Base-by-base conservation (phyloP, 805 yeast genomes). In the Ogataea saltuana region DNA sequence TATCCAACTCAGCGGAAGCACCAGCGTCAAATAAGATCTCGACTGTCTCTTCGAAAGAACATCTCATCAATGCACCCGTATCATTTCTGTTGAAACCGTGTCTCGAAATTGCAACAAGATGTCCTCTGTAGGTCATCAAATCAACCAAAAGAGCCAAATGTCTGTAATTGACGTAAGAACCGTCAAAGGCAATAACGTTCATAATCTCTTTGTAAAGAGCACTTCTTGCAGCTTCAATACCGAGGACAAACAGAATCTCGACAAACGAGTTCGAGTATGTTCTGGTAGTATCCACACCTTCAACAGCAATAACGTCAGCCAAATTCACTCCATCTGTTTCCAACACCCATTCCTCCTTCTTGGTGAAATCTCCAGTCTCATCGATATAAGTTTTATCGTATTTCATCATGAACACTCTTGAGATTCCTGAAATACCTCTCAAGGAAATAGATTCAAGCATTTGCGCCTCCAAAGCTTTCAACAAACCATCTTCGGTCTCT, bases 31-130 rank as follows among this genome's bases (percentile, higher is more conserved):
- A 80, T 64, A 93, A 71, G 60, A 93, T 93, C 70, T 93, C 99
- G 31, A 93, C 99, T 6, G 99, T 93, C 68, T 93, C 99, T 71
- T 93, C 99, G 73, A 93, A 93, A 32, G 99, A 91, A 74, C 97
- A 93, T 70, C 99, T 82, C 99, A 93, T 93, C 62, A 93, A 76
- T 2, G 99, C 99, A 70, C 99, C 99, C 22, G 99, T 93, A 54
- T 93, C 97, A 28, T 96, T 86, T 71, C 99, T 84, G 69, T 93
- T 93, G 69, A 93, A 91, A 78, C 99, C 99, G 64, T 93, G 99
- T 78, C 99, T 95, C 33, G 98, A 91, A 59, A 93, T 90, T 30
- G 99, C 98, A 87, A 95, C 91, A 67, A 93, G 75, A 63, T 91
- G 96, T 60, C 99, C 99, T 62, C 96, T 84, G 29, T 96, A 87